These are phyloP conservation scores for Penicillium fimorum DNA, from an alignment of 495 filamentous ascomycete species.

Conservation along the genomic window DNA sequence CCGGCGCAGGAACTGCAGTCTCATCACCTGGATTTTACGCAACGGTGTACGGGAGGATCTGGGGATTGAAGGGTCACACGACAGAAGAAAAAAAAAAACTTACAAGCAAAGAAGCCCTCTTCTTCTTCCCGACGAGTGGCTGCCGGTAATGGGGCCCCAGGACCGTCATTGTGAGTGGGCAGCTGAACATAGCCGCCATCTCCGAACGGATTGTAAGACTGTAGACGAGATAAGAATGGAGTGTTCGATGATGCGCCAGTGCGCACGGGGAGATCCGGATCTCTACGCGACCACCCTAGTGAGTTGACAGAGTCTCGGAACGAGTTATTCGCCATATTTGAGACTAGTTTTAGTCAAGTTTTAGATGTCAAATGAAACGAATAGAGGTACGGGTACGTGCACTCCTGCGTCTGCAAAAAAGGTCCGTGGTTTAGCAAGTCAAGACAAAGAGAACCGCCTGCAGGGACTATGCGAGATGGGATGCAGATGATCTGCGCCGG, in stretches of 20 bases:
- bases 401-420: constrained; percentile 27
- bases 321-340: constrained; percentile 78
- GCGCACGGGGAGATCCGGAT: constrained; percentile 73
- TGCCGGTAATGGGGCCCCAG: constrained; percentile 85
- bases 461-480: constrained; percentile 50
- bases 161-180: constrained; percentile 71
- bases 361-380: constrained; percentile 18
- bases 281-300: constrained; percentile 89
- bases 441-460: constrained; percentile 34
- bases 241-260: constrained; percentile 68
- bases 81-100: constrained; percentile 51
- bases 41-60: constrained; percentile 23
- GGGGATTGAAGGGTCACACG: constrained; percentile 24
- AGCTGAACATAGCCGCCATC: constrained; percentile 87
- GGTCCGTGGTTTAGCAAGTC: constrained; percentile 23
- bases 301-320: constrained; percentile 95
- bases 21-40: constrained; percentile 37
- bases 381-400: constrained; percentile 17
- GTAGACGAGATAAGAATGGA: constrained; percentile 75
- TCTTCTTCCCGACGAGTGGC: constrained; percentile 87
- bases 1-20: constrained; percentile 42
- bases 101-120: constrained; percentile 92
- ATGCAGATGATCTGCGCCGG: constrained; percentile 58
- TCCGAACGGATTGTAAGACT: constrained; percentile 86
- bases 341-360: constrained; percentile 4